These are phyloP conservation scores for Malassezia slooffiae DNA, from an alignment of 1,284 basidiomycete genomes.

Conservation along the genomic window DNA sequence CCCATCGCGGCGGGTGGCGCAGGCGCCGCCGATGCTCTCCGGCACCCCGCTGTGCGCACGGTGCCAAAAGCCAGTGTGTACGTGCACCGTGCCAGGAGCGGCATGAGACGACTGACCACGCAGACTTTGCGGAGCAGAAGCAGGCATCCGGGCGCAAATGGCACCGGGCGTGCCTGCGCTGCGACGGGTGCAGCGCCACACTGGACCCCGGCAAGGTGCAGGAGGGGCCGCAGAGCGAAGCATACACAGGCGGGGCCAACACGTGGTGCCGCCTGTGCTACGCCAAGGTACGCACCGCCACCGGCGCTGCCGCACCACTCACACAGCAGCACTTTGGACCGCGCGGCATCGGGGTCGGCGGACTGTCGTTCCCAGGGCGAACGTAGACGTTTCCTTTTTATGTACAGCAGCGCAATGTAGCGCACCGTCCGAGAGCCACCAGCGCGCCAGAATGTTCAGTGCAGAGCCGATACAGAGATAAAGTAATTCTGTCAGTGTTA, in stretches of 20 bases:
- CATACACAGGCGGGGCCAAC: conserved; percentile 16
- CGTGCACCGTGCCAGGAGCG: conserved; percentile 1
- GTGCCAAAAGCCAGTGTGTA: conserved; percentile 34
- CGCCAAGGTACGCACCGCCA: conserved; percentile 22
- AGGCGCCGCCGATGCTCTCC: conserved; percentile 19
- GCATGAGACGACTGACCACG: not conserved
- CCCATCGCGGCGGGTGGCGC: not conserved
- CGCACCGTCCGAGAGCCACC: too few species aligned
- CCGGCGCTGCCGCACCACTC: not conserved
- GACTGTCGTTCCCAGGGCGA: conserved; percentile 21
- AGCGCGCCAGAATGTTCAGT: too few species aligned
- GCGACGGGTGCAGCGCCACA: conserved; percentile 38
- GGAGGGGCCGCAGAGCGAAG: conserved; percentile 27
- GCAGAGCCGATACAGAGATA: too few species aligned
- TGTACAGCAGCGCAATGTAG: too few species aligned
- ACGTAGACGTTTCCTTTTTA: too few species aligned
- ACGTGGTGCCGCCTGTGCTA: conserved; percentile 42
- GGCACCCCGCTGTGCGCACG: conserved; percentile 41
- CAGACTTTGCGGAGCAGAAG: conserved; percentile 43
- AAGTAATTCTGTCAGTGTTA: too few species aligned
- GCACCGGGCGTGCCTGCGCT: conserved; percentile 40
- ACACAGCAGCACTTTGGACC: conserved; percentile 17
- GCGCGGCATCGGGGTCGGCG: conserved; percentile 18
- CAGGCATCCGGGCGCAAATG: conserved; percentile 36
- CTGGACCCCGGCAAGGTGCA: conserved; percentile 37